Evolutionary conservation across 192 early-diverging fungal species (phyloP).

Genomic region (Umbelopsis ramanniana): DNA sequence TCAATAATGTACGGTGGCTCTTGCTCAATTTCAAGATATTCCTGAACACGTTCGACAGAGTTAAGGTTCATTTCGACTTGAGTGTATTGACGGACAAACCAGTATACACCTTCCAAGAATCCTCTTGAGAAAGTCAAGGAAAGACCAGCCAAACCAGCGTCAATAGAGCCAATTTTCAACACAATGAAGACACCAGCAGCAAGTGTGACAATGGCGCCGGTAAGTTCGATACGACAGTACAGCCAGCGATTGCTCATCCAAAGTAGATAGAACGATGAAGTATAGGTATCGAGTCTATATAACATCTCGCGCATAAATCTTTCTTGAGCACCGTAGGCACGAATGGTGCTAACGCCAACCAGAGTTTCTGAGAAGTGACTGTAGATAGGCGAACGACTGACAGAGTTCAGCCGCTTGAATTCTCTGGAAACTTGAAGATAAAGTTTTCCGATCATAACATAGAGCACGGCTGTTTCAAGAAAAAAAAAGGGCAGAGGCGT

Average conservation of each 20-base stretch:
- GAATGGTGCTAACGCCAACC: slow-evolving; percentile 78
- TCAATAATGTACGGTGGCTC: slow-evolving; percentile 70
- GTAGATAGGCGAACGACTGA: slow-evolving; percentile 75
- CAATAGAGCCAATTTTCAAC: slow-evolving; percentile 50
- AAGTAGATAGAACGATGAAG: slow-evolving; percentile 77
- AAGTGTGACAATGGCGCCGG: slow-evolving; percentile 71
- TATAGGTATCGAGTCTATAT: slow-evolving; percentile 67
- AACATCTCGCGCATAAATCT: slow-evolving; percentile 67
- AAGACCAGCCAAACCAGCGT: slow-evolving; percentile 84
- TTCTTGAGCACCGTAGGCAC: slow-evolving; percentile 75
- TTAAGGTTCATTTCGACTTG: slow-evolving; percentile 87
- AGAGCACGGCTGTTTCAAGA: background rate
- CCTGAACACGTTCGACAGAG: slow-evolving; percentile 81
- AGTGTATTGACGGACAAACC: slow-evolving; percentile 64
- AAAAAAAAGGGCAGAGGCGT: background rate
- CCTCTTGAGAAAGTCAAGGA: slow-evolving; percentile 78
- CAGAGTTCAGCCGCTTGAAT: slow-evolving; percentile 87
- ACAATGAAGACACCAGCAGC: slow-evolving; percentile 69
- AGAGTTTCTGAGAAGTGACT: slow-evolving; percentile 74
- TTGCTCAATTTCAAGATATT: slow-evolving; percentile 82
- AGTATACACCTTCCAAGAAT: slow-evolving; percentile 71
- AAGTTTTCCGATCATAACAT: slow-evolving; percentile 41
- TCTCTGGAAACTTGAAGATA: slow-evolving; percentile 84
- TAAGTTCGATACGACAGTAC: slow-evolving; percentile 71
- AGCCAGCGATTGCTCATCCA: slow-evolving; percentile 84